Percentiles rank a stretch among this genome's conserved stretches.
phyloP scores from a whole-genome alignment of 2,329 filamentous ascomycete species.

The Microdochium bolleyi region DNA sequence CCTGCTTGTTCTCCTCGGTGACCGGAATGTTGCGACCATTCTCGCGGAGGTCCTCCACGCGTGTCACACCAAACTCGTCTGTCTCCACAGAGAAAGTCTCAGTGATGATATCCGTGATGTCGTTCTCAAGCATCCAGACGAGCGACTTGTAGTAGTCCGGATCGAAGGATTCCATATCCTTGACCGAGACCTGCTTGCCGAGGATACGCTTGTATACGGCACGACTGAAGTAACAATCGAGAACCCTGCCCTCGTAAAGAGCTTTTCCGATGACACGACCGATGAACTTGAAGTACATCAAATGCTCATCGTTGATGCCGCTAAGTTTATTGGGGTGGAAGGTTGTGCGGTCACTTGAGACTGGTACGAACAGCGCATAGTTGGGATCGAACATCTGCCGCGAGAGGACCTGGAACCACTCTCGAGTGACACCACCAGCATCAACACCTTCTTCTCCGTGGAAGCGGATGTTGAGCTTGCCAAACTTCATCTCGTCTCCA shows the following conservation, averaged over 20 bases:
- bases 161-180: conserved; percentile 98
- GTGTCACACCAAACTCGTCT: conserved; percentile 85
- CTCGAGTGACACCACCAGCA: conserved; percentile 91
- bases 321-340: conserved; percentile 98
- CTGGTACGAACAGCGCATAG: conserved; percentile 92
- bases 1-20: conserved; percentile 97
- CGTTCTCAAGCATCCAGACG: conserved; percentile 96
- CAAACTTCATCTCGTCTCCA: conserved; percentile 97
- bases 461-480: conserved; percentile 96
- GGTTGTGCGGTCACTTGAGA: conserved; percentile 93
- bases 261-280: conserved; percentile 97
- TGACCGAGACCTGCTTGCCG: conserved; percentile 89
- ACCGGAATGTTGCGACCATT: conserved; percentile 88
- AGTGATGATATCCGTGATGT: conserved; percentile 95
- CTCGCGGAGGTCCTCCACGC: conserved; percentile 77
- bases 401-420: conserved; percentile 98
- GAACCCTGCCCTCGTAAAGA: conserved; percentile 86
- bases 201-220: conserved; percentile 98
- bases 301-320: conserved; percentile 87
- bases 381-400: conserved; percentile 99
- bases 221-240: conserved; percentile 98
- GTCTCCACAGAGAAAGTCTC: conserved; percentile 94
- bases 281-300: conserved; percentile 99
- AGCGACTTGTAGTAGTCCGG: conserved; percentile 98
- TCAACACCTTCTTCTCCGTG: conserved; percentile 96